A percentile compares a stretch with the other conserved stretches of the same genome.
Evolutionary conservation across 2,329 filamentous ascomycete species (phyloP).

Genomic region (Byssothecium circinans): DNA sequence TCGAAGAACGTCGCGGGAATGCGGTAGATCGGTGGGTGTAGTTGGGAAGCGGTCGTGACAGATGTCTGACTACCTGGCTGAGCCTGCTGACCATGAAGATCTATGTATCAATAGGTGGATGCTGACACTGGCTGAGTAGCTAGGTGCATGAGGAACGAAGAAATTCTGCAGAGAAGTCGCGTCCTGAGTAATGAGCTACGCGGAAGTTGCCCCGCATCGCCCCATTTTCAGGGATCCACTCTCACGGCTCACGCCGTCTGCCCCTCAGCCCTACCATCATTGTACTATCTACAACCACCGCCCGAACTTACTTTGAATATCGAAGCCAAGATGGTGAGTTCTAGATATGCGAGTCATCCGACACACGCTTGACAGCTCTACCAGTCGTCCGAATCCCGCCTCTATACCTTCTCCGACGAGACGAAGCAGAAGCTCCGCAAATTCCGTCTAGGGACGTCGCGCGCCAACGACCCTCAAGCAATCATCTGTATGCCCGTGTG

Average conservation of each 20-base stretch:
- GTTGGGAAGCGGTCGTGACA: slow-evolving; percentile 64
- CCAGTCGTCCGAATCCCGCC: slow-evolving; percentile 74
- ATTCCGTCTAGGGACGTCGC: slow-evolving; percentile 88
- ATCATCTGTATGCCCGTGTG: slow-evolving; percentile 75
- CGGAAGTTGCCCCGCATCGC: slow-evolving; percentile 19
- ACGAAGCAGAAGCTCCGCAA: slow-evolving; percentile 90
- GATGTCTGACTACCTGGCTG: slow-evolving; percentile 71
- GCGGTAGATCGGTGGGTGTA: slow-evolving; percentile 55
- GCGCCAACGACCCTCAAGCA: slow-evolving; percentile 83
- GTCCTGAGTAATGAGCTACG: slow-evolving; percentile 9
- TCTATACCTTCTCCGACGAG: slow-evolving; percentile 91
- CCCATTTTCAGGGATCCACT: slow-evolving; percentile 6
- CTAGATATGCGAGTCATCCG: not conserved
- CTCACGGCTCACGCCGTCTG: too few species aligned
- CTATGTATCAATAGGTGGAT: not conserved
- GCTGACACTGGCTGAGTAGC: slow-evolving; percentile 15
- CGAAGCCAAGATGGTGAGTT: not conserved
- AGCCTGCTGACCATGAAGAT: slow-evolving; percentile 73
- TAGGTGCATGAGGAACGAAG: slow-evolving; percentile 18
- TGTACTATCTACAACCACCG: not conserved
- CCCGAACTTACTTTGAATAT: not conserved
- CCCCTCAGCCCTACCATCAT: slow-evolving; percentile 20
- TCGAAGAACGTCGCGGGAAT: slow-evolving; percentile 23
- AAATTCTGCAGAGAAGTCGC: slow-evolving; percentile 6
- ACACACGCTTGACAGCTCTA: slow-evolving; percentile 2